Evolutionary conservation across 805 yeast genomes (phyloP).

Genomic region (Metschnikowia hibisci): DNA sequence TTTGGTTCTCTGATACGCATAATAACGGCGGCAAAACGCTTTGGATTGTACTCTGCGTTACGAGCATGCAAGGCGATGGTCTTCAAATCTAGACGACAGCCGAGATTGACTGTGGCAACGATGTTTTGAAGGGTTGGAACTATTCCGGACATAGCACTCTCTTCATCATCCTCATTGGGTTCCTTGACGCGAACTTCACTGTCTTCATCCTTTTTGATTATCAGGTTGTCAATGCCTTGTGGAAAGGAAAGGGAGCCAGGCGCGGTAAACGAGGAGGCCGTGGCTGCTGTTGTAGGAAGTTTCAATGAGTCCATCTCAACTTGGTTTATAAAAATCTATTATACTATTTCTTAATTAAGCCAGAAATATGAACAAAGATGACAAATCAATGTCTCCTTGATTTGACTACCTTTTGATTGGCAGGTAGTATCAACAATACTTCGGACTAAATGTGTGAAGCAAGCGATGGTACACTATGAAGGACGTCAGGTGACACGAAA

Average conservation of each 20-base stretch:
- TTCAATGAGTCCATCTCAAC: constrained; percentile 63
- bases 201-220: constrained; percentile 15
- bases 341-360: constrained; percentile 11
- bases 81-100: constrained; percentile 91
- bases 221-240: constrained; percentile 36
- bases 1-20: constrained; percentile 99
- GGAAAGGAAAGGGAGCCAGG: constrained; percentile 63
- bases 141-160: constrained; percentile 85
- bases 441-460: constrained; percentile 4
- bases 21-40: constrained; percentile 98
- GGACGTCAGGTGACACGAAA: constrained; percentile 17
- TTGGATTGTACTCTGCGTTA: constrained; percentile 98
- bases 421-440: constrained; percentile 12
- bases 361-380: constrained; percentile 23
- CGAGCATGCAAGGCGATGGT: constrained; percentile 98
- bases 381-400: constrained; percentile 43
- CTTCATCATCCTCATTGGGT: constrained; percentile 48
- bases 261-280: constrained; percentile 69
- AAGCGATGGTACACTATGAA: constrained; percentile 13
- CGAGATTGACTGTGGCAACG: constrained; percentile 96
- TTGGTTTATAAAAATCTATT: constrained; percentile 11
- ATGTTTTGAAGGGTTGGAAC: constrained; percentile 95
- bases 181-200: constrained; percentile 22
- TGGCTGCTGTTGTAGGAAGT: constrained; percentile 73
- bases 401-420: constrained; percentile 3